A percentile compares a stretch with the other conserved stretches of the same genome.
Conservation (phyloP, 2,329 filamentous ascomycete species). For the Allantophomopsis lycopodina region DNA sequence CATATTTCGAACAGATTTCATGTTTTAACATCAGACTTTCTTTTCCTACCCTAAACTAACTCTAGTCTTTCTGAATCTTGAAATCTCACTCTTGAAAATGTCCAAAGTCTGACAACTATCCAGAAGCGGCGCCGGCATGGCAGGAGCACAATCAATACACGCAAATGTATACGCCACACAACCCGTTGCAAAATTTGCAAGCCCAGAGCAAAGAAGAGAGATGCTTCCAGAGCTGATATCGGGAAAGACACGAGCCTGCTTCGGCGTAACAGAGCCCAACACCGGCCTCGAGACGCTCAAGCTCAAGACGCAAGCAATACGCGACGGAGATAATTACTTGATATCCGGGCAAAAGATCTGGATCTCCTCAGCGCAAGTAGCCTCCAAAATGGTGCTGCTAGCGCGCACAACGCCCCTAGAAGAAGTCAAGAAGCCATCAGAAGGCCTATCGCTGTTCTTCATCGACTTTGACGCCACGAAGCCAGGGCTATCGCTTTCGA, state of each 20-base stretch:
- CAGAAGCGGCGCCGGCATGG: slow-evolving; percentile 60
- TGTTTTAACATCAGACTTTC: no score
- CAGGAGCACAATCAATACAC: slow-evolving; percentile 48
- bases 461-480: slow-evolving; percentile 54
- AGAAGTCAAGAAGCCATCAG: slow-evolving; percentile 53
- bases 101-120: no score
- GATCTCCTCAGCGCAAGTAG: slow-evolving; percentile 78
- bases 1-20: no score
- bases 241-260: slow-evolving; percentile 61
- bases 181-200: slow-evolving; percentile 60
- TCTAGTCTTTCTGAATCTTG: no score
- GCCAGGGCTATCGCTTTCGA: slow-evolving; percentile 39
- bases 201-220: slow-evolving; percentile 42
- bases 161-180: slow-evolving; percentile 66
- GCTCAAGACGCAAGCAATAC: slow-evolving; percentile 49
- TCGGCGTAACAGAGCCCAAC: slow-evolving; percentile 76
- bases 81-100: no score
- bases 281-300: slow-evolving; percentile 67
- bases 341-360: slow-evolving; percentile 77
- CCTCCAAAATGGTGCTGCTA: slow-evolving; percentile 70
- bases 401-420: slow-evolving; percentile 61
- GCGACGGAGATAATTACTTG: slow-evolving; percentile 45
- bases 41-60: no score
- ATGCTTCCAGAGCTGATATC: slow-evolving; percentile 60
- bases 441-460: slow-evolving; percentile 69